Base-by-base conservation (phyloP, 2,329 filamentous ascomycete genomes). In the Epichloe hybrida region DNA sequence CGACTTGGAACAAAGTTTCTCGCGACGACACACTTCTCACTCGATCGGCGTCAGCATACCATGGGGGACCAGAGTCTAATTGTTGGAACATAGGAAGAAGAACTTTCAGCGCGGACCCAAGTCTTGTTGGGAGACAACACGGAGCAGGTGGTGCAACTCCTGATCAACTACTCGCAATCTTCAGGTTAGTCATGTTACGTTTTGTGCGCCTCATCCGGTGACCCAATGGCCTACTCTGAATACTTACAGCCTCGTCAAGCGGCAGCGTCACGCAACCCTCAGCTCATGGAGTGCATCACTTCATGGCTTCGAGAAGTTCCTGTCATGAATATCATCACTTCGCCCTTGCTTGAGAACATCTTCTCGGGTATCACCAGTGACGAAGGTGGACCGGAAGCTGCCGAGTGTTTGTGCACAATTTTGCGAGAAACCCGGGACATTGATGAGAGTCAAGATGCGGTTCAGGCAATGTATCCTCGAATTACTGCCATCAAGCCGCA, bases 221-320 rank as follows among this genome's bases (percentile, higher is more conserved):
- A 27, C 11, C 4, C 20, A 6, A 21, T n/a, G 3, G 17, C 20
- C 12, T 17, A 40, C 21, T 8, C 23, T 42, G 37, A 35, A 50
- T 43, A 13, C 47, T 49, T 5, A 43, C 47, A 23, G 12, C 21
- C 8, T 38, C 44, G 12, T 53, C 7, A 61, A 89, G 88, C 77
- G 48, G 72, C 80, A 46, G 89, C 91, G 23, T 79, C 88, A 8
- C 84, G 83, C 55, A 95, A 96, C 62, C 90, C 91, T 2, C 86
- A 90, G 61, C 77, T 98, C 46, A 82, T 97, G 65, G 88, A 96
- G 61, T 97, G 93, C 65, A 89, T 97, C 59, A 94, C 89, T 35
- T 96, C 93, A 3, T 98, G 93, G 93, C 78, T 97, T 58, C 81
- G 89, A 59, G 93, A 98, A 69, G 88, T 98, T 6, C 88, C 91